These are phyloP conservation scores for Lasiosphaeria ovina DNA, from an alignment of 495 filamentous ascomycete species.

Conservation along the genomic window DNA sequence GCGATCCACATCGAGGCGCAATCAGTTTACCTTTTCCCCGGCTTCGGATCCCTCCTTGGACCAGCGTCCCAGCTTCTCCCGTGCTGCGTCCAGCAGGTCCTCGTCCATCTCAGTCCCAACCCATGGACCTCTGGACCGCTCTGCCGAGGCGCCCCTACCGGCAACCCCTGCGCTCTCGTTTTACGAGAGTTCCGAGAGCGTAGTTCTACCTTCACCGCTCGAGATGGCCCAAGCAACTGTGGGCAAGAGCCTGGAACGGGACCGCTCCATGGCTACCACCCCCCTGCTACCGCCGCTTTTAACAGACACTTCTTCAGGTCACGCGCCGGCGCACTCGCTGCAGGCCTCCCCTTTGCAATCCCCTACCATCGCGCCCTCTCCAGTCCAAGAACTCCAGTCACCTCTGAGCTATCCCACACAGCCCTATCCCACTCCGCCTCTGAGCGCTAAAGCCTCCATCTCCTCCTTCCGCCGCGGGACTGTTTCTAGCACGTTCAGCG, in stretches of 20 bases:
- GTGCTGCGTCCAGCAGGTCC: conserved; percentile 61
- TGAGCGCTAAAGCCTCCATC: conserved; percentile 75
- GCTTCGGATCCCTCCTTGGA: conserved; percentile 49
- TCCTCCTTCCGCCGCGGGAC: conserved; percentile 64
- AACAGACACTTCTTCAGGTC: conserved; percentile 43
- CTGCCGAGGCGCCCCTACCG: conserved; percentile 56
- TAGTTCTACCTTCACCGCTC: conserved; percentile 45
- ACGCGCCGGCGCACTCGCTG: conserved; percentile 37
- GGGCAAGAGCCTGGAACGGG: conserved; percentile 50
- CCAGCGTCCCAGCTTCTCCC: conserved; percentile 38
- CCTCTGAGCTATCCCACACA: conserved; percentile 56
- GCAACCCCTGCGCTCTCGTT: conserved; percentile 65
- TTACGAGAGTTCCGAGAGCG: conserved; percentile 57
- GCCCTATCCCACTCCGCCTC: conserved; percentile 64
- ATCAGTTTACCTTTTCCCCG: conserved; percentile 44
- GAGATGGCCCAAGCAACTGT: conserved; percentile 59
- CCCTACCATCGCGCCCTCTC: conserved; percentile 53
- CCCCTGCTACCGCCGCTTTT: conserved; percentile 80
- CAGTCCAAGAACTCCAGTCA: conserved; percentile 25
- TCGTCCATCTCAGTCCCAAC: conserved; percentile 65
- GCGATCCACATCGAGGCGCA: conserved; percentile 54
- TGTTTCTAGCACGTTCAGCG: conserved; percentile 31
- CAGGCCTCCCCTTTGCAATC: conserved; percentile 80
- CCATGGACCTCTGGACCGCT: conserved; percentile 45
- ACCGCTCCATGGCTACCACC: conserved; percentile 66